Evolutionary conservation across 306 rosid species (phyloP).

Genomic region (Sechiopsis laciniata): DNA sequence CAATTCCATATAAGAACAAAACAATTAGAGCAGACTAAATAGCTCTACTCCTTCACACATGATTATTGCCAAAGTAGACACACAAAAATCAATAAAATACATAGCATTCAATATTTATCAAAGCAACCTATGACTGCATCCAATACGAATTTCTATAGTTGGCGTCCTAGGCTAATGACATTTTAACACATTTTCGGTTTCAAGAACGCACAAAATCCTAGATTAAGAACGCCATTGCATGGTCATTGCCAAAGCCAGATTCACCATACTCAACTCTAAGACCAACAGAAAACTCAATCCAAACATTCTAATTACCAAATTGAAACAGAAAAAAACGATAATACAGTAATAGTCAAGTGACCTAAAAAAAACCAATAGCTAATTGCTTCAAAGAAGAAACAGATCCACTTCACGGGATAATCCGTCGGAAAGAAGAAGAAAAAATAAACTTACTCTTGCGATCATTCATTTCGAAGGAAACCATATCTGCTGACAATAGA

Average conservation of each 20-base stretch:
- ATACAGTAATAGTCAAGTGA: neutral
- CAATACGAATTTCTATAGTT: neutral
- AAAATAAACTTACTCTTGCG: conserved; percentile 66
- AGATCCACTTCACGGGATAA: neutral
- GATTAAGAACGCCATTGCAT: neutral
- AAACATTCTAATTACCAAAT: neutral
- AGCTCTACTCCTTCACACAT: neutral
- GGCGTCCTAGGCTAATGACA: neutral
- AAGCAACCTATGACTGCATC: neutral
- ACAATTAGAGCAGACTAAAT: neutral
- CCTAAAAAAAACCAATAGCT: conserved; percentile 4
- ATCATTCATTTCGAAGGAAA: conserved; percentile 96
- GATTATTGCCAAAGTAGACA: neutral
- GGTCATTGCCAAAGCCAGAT: neutral
- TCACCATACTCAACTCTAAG: neutral
- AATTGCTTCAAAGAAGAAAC: neutral
- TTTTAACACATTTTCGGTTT: conserved; percentile 1
- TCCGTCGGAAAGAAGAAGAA: neutral
- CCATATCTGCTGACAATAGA: conserved; percentile 48
- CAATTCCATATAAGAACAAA: conserved; percentile 10
- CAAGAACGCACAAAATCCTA: neutral
- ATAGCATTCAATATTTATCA: neutral
- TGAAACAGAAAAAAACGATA: neutral
- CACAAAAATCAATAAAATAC: neutral
- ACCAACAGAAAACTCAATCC: conserved; percentile 7